A percentile compares a stretch with the other conserved stretches of the same genome.
These are phyloP conservation scores for Hypoxylon rickii DNA, from an alignment of 495 filamentous ascomycete genomes.

Conservation along the genomic window DNA sequence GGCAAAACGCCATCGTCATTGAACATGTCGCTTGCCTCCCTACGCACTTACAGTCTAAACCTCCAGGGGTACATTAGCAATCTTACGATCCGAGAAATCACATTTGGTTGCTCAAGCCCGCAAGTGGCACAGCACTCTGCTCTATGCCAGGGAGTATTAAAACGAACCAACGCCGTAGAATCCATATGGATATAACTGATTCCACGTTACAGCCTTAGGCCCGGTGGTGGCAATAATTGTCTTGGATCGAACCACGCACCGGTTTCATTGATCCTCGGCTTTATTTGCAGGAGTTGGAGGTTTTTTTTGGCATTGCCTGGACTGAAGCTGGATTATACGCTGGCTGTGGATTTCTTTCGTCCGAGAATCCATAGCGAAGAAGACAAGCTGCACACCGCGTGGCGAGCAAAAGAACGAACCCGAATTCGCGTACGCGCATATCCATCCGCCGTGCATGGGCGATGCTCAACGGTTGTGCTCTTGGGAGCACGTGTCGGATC, in stretches of 20 bases:
- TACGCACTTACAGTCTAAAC: not conserved
- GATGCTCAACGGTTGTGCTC: slow-evolving; percentile 4
- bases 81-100: not conserved
- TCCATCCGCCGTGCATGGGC: not conserved
- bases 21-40: slow-evolving; percentile 7
- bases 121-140: not conserved
- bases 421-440: slow-evolving; percentile 4
- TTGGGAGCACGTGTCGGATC: slow-evolving; percentile 17
- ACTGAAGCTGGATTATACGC: no score
- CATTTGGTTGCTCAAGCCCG: not conserved
- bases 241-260: not conserved
- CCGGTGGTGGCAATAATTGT: not conserved
- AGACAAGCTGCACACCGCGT: slow-evolving; percentile 1
- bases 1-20: not conserved
- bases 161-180: not conserved
- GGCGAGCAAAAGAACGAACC: slow-evolving; percentile 6
- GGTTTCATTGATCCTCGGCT: not conserved
- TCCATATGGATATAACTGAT: not conserved
- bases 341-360: no score
- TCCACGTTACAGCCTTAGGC: not conserved
- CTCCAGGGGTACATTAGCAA: not conserved
- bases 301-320: not conserved
- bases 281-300: not conserved
- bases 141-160: no score
- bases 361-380: not conserved